Percentiles rank a stretch among this genome's conserved stretches.
These are phyloP conservation scores for Arabidopsis hybrid DNA, from an alignment of 441 rosid species.

Conservation along the genomic window DNA sequence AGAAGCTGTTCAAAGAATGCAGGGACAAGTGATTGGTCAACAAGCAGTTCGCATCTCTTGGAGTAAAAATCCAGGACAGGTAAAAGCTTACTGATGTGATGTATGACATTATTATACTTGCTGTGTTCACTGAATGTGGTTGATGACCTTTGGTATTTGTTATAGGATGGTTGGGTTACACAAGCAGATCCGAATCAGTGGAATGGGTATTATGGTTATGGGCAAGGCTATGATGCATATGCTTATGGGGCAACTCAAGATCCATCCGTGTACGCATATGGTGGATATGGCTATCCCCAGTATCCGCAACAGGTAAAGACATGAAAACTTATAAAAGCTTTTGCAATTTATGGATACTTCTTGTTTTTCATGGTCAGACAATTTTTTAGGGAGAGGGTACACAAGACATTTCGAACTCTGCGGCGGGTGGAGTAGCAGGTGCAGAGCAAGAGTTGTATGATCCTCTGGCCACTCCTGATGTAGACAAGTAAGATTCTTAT, in stretches of 20 bases:
- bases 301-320: conserved; percentile 78
- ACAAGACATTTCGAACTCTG: conserved; percentile 59
- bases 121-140: conserved; percentile 23
- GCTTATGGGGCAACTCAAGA: conserved; percentile 81
- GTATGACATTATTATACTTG: neutral
- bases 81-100: conserved; percentile 40
- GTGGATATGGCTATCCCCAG: conserved; percentile 85
- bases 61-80: conserved; percentile 90
- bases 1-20: conserved; percentile 90
- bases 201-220: conserved; percentile 91
- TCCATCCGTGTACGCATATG: conserved; percentile 65
- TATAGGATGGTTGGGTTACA: conserved; percentile 74
- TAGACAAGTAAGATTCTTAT: conserved; percentile 64
- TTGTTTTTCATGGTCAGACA: conserved; percentile 14
- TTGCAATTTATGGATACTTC: neutral
- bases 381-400: conserved; percentile 74
- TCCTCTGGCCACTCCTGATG: conserved; percentile 88
- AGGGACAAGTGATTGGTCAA: conserved; percentile 92
- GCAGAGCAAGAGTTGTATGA: conserved; percentile 80
- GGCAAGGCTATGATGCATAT: conserved; percentile 93
- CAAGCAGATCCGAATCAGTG: conserved; percentile 90
- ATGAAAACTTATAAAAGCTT: neutral
- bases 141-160: conserved; percentile 34
- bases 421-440: conserved; percentile 54
- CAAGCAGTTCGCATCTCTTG: conserved; percentile 86